These are phyloP conservation scores for Phaffia tasmanica DNA, from an alignment of 768 basidiomycete species.

Conservation along the genomic window DNA sequence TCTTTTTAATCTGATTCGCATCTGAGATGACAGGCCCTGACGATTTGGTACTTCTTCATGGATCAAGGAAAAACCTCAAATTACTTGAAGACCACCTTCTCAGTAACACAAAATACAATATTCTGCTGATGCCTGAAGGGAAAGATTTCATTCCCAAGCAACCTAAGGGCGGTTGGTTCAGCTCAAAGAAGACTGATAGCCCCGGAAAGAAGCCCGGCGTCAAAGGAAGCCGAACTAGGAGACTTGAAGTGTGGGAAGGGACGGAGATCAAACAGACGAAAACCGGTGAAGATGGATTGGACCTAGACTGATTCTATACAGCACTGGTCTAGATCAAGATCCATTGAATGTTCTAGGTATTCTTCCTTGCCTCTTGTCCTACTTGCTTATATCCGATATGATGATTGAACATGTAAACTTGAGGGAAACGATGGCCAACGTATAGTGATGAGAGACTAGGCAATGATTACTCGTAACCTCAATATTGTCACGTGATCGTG, in stretches of 20 bases:
- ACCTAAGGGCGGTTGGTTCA: conserved; percentile 6
- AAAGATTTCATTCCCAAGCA: conserved; percentile 32
- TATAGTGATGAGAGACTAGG: too few species aligned
- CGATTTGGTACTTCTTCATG: not conserved
- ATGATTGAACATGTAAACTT: too few species aligned
- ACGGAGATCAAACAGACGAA: not conserved
- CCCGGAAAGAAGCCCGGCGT: conserved; percentile 2
- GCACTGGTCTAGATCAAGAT: too few species aligned
- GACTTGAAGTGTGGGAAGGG: conserved; percentile 20
- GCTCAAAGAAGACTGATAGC: conserved; percentile 5
- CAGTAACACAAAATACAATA: conserved; percentile 30
- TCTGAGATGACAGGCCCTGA: not conserved
- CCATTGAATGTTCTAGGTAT: too few species aligned
- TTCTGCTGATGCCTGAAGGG: conserved; percentile 36
- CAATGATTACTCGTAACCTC: too few species aligned
- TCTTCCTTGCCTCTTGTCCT: too few species aligned
- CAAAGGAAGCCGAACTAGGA: conserved; percentile 13
- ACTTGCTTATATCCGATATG: too few species aligned
- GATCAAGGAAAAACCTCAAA: conserved; percentile 18
- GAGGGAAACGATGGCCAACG: too few species aligned
- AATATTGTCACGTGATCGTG: too few species aligned
- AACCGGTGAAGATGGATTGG: not conserved
- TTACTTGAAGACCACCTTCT: conserved; percentile 35
- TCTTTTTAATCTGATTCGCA: conserved; percentile 17
- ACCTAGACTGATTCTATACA: not conserved